These are phyloP conservation scores for Histomonas meleagridis DNA, from an alignment of 208 protist species.

Conservation along the genomic window DNA sequence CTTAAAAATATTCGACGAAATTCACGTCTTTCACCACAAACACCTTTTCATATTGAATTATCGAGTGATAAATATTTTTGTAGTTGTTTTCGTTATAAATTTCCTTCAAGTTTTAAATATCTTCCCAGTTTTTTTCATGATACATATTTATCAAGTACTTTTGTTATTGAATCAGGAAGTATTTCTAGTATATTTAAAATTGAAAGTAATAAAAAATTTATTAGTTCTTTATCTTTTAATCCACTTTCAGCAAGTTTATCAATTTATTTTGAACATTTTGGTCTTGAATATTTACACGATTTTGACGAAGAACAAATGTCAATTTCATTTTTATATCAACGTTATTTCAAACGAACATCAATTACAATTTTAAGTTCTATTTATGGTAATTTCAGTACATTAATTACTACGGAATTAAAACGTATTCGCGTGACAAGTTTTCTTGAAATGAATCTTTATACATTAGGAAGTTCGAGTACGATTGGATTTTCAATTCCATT, in stretches of 20 bases:
- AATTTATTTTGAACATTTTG: neutral
- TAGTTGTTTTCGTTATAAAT: no score
- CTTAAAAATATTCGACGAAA: neutral
- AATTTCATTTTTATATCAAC: neutral
- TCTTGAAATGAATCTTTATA: neutral
- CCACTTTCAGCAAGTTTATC: neutral
- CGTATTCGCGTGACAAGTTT: neutral
- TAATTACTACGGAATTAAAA: neutral
- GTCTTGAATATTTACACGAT: neutral
- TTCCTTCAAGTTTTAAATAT: neutral
- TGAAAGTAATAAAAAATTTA: no score
- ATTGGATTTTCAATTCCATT: neutral
- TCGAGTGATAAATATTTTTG: neutral
- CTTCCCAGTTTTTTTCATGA: neutral
- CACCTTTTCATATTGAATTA: neutral
- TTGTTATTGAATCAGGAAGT: neutral
- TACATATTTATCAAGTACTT: neutral
- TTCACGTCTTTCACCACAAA: neutral
- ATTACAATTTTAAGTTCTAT: neutral
- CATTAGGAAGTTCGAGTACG: neutral
- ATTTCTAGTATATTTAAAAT: neutral
- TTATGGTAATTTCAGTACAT: neutral
- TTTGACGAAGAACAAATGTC: neutral
- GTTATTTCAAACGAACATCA: neutral
- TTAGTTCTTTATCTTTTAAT: neutral